These are phyloP conservation scores for Oropetium thomaeum DNA, from an alignment of 176 grass and related monocot species.

Conservation along the genomic window DNA sequence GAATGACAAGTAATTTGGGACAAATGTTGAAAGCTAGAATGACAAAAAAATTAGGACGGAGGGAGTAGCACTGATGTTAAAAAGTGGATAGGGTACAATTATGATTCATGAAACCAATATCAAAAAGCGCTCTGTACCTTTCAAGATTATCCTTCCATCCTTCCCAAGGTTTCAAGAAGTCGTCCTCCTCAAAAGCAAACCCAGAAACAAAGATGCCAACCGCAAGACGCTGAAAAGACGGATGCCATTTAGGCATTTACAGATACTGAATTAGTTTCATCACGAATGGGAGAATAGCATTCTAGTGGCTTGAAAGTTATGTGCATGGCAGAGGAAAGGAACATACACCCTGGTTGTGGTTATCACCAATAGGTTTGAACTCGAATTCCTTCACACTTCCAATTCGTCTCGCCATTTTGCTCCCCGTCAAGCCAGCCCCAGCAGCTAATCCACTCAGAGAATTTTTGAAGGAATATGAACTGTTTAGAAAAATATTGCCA, in stretches of 20 bases:
- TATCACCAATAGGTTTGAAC: conserved; percentile 89
- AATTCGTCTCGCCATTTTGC: conserved; percentile 91
- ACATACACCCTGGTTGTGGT: conserved; percentile 98
- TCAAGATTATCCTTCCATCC: conserved; percentile 92
- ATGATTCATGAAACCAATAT: conserved; percentile 17
- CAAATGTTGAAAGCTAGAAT: too few relatives aligned
- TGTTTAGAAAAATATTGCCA: neutral
- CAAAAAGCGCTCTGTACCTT: conserved; percentile 43
- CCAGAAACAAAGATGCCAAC: conserved; percentile 86
- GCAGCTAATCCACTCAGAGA: conserved; percentile 57
- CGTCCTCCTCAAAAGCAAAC: conserved; percentile 88
- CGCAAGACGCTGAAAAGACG: conserved; percentile 67
- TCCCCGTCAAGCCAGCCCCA: conserved; percentile 91
- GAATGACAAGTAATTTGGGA: too few relatives aligned
- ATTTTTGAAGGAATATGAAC: conserved; percentile 12
- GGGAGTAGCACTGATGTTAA: neutral
- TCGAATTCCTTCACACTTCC: conserved; percentile 89
- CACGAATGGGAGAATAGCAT: conserved; percentile 1
- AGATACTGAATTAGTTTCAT: conserved; percentile 17
- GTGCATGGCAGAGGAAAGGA: neutral
- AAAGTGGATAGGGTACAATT: neutral
- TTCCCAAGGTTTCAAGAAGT: conserved; percentile 88
- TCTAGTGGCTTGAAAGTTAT: conserved; percentile 12
- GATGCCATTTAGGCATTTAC: conserved; percentile 26
- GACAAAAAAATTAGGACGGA: too few relatives aligned